A percentile compares a stretch with the other conserved stretches of the same genome.
phyloP scores from a whole-genome alignment of 169 alveolate genomes.

The Plasmodium gallinaceum region DNA sequence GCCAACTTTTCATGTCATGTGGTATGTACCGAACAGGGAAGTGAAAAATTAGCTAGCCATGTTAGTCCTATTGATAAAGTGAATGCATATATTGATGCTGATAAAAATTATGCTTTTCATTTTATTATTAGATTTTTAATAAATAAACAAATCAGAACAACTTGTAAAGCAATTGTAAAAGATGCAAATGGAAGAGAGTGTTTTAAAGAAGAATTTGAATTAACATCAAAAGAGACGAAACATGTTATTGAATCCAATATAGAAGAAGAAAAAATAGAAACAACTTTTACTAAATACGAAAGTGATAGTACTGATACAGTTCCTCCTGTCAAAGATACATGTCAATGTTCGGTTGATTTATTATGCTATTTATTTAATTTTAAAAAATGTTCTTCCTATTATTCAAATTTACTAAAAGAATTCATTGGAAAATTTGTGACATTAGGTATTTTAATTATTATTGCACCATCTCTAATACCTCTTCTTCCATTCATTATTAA shows the following conservation, averaged over 20 bases:
- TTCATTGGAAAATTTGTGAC: slow-evolving; percentile 29
- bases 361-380: slow-evolving; percentile 45
- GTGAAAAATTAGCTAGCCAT: slow-evolving; percentile 37
- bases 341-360: slow-evolving; percentile 40
- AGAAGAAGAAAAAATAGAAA: slow-evolving; percentile 6
- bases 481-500: slow-evolving; percentile 54
- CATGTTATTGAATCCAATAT: slow-evolving; percentile 7
- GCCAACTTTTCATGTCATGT: slow-evolving; percentile 67
- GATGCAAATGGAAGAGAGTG: slow-evolving; percentile 52
- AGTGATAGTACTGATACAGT: neutral
- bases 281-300: neutral
- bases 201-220: slow-evolving; percentile 34
- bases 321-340: slow-evolving; percentile 7
- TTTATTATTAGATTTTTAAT: slow-evolving; percentile 50
- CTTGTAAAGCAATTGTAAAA: slow-evolving; percentile 52
- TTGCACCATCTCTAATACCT: slow-evolving; percentile 71
- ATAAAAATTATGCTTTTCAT: slow-evolving; percentile 72
- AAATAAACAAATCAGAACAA: slow-evolving; percentile 42
- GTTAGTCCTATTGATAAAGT: slow-evolving; percentile 54
- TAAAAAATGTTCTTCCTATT: slow-evolving; percentile 35
- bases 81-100: slow-evolving; percentile 57
- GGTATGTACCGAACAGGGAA: slow-evolving; percentile 39
- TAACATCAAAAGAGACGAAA: slow-evolving; percentile 38
- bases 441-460: slow-evolving; percentile 40
- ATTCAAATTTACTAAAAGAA: slow-evolving; percentile 24